Evolutionary conservation across 2,329 filamentous ascomycete species (phyloP), one percentile per base, ranked within the genome.

Genomic region (Beauveria varroae): DNA sequence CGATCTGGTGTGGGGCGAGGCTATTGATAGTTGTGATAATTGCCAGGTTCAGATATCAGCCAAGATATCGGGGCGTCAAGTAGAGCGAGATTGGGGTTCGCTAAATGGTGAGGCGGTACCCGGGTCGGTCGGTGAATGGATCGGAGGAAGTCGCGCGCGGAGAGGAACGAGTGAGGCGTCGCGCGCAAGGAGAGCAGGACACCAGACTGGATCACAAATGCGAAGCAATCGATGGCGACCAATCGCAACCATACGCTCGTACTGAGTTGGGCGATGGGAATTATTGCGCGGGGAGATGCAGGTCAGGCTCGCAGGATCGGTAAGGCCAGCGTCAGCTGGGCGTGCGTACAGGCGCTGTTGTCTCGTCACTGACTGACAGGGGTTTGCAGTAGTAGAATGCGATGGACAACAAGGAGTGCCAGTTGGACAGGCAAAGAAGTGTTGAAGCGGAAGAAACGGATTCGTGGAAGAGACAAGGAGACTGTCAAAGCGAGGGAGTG

Each of bases 121-220:
- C 63, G 58, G 49, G 64, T 58, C 40, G 63, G 66, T 64, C 62
- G 64, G 64, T n/a, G 24, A 34, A 51, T 12, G 22, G 46, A 22
- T 58, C 18, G 46, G 56, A 22, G 16, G 34, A 30, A 30, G 46
- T 34, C 34, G 56, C 34, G 46, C 37, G 16, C 16, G 16, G 6
- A 2, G 46, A 24, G 14, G 16, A n/a, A 3, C 20, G 5, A 28
- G 18, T 12, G 5, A 43, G 37, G 22, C 18, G 56, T 58, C 46
- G 37, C 47, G 49, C 26, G 37, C 26, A 30, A 18, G 26, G 10
- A 28, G 40, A 14, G n/a, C 12, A 52, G 18, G 26, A 14, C 40
- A n/a, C 5, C 37, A 41, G 12, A 40, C 9, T 22, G 3, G 8
- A 3, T 43, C 34, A n/a, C 3, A 34, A 30, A 14, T 30, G 12